Conservation (phyloP, 2,329 filamentous ascomycete species). For the Stagonosporopsis tanaceti region DNA sequence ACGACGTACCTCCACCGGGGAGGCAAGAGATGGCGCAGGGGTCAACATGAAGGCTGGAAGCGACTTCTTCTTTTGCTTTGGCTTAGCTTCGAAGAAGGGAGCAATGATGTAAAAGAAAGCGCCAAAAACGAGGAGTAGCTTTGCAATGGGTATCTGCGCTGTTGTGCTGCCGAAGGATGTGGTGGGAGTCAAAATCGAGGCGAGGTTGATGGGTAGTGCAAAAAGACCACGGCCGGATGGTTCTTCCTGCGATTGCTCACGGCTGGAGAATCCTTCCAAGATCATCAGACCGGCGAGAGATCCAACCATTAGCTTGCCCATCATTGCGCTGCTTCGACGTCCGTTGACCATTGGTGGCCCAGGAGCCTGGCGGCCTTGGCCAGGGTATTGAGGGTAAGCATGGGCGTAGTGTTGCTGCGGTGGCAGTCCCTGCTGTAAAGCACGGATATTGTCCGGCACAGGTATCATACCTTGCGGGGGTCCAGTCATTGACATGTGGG, state of each 20-base stretch:
- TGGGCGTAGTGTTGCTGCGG: conserved; percentile 49
- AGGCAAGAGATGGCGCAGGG: conserved; percentile 74
- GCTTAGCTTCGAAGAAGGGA: conserved; percentile 64
- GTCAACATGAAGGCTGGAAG: conserved; percentile 52
- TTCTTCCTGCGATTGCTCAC: conserved; percentile 62
- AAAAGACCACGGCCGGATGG: conserved; percentile 53
- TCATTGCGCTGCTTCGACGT: conserved; percentile 58
- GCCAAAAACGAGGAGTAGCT: conserved; percentile 60
- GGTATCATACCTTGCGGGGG: conserved; percentile 53
- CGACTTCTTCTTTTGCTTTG: conserved; percentile 61
- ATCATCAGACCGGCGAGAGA: conserved; percentile 93
- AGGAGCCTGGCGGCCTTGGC: conserved; percentile 30
- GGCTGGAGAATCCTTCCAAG: conserved; percentile 77
- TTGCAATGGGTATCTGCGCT: conserved; percentile 55
- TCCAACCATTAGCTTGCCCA: conserved; percentile 88
- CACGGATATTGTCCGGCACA: conserved; percentile 53
- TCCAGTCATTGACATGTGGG: conserved; percentile 38
- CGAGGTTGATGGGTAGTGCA: conserved; percentile 51
- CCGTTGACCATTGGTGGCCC: conserved; percentile 50
- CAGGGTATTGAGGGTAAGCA: conserved; percentile 45
- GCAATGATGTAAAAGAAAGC: conserved; percentile 65
- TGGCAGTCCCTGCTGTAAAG: conserved; percentile 49
- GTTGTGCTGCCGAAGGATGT: conserved; percentile 42
- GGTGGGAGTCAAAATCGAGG: conserved; percentile 40
- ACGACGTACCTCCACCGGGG: conserved; percentile 82